Conservation (phyloP, 371 early-diverging fungal species). For the Lichtheimia ornata region DNA sequence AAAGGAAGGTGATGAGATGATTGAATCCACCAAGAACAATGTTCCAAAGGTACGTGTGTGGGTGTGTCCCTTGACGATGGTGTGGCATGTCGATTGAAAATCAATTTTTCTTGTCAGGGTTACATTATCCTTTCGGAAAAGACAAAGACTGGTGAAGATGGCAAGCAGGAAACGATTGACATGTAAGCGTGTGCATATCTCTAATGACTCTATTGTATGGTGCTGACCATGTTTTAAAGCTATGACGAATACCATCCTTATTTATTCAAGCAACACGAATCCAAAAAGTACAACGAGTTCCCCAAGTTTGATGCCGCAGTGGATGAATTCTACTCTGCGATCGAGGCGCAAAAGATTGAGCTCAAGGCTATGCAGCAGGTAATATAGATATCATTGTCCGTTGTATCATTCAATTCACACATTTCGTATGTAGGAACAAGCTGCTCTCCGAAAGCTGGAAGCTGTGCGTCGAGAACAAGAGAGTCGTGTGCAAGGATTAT, state of each 20-base stretch:
- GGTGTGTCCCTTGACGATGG: too few relatives aligned
- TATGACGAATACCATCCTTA: conserved; percentile 92
- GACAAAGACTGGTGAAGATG: conserved; percentile 37
- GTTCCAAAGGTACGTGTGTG: conserved; percentile 32
- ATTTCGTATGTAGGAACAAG: conserved; percentile 55
- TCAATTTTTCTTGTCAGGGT: conserved; percentile 29
- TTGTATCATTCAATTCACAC: too few relatives aligned
- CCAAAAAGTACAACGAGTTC: conserved; percentile 56
- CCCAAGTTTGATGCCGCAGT: conserved; percentile 83
- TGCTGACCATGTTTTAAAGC: conserved; percentile 21
- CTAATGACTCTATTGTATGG: background rate
- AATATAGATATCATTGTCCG: background rate
- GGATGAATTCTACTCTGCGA: conserved; percentile 89
- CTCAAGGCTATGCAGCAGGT: conserved; percentile 66
- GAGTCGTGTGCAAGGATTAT: conserved; percentile 74
- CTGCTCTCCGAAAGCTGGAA: conserved; percentile 83
- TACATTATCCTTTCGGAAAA: conserved; percentile 63
- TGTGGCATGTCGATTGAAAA: too few relatives aligned
- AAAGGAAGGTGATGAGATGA: conserved; percentile 57
- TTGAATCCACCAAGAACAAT: conserved; percentile 47
- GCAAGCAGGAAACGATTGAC: conserved; percentile 45
- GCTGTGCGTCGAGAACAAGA: conserved; percentile 80
- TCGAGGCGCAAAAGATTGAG: conserved; percentile 86
- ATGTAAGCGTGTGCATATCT: conserved; percentile 38
- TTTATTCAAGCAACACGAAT: conserved; percentile 71